Percentiles rank a stretch among this genome's conserved stretches.
phyloP scores from a whole-genome alignment of 2,329 filamentous ascomycete species.

The Fusarium nodosum region DNA sequence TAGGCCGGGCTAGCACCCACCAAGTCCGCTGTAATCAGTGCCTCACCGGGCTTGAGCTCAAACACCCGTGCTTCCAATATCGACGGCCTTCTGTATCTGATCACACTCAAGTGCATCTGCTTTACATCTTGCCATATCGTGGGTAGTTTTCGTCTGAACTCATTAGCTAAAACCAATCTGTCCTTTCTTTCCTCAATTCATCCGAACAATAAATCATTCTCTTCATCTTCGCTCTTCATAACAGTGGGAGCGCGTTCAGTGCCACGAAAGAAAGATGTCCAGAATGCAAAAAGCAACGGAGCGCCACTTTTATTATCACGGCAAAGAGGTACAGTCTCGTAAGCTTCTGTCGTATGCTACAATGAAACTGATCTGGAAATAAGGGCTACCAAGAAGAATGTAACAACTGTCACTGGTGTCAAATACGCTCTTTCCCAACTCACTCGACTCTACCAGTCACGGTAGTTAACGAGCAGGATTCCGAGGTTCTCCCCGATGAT shows the following conservation, averaged over 20 bases:
- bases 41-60: constrained; percentile 10
- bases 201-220: not conserved
- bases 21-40: not conserved
- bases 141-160: not conserved
- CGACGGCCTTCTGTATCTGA: not conserved
- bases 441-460: constrained; percentile 67
- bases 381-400: constrained; percentile 58
- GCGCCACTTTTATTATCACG: constrained; percentile 66
- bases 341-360: not conserved
- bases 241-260: not conserved
- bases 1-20: constrained; percentile 16
- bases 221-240: not conserved
- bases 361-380: constrained; percentile 3
- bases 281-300: constrained; percentile 63
- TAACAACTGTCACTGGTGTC: constrained; percentile 70
- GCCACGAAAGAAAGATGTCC: not conserved
- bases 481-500: constrained; percentile 67
- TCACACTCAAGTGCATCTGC: not conserved
- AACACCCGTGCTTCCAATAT: not conserved
- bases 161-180: too few relatives aligned
- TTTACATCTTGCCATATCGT: not conserved
- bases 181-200: not conserved
- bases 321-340: constrained; percentile 50
- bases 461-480: constrained; percentile 74
- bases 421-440: constrained; percentile 67